Base-by-base conservation (phyloP, 768 basidiomycete species). In the Panus rudis region DNA sequence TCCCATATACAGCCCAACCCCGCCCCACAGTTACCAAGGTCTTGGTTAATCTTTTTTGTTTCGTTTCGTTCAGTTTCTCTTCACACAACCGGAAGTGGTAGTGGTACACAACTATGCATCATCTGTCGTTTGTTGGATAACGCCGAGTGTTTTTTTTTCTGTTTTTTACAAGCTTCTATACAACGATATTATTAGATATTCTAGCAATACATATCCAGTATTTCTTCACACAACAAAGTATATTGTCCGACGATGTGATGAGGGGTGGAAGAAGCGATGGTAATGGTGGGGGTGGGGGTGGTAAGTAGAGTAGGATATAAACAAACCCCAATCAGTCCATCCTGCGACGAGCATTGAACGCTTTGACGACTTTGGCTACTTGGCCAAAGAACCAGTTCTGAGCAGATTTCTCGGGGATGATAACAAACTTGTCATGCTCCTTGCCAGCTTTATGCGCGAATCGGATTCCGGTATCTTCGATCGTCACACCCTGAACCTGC, bases 381-480 rank as follows among this genome's bases (percentile, higher is more conserved):
- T 85, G 79, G 19, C 70, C 71, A 62, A 88, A 90, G 65, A 90
- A 88, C 87, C 87, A 90, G 6, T 70, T 68, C 63, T 84, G 83
- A 4, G 84, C 75, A 21, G 67, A 63, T 62, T 84, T 84, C 63
- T 89, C 85, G 3, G 81, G 75, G 54, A 89, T 82, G 57, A 79
- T 68, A 11, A 86, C 75, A 60, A 87, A 89, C 54, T 75, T 82
- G 64, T 90, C 84, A 45, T 79, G 70, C 44, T 82, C 83, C 56
- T 70, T 77, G 45, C 87, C 87, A 2, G 71, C 66, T 55, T 86
- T 93, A 62, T 92, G 79, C 12, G 84, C 76, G 56, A 92, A 87
- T 14, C 86, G 77, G 56, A 99, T 89, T 1, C 93, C 93, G 13
- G 80, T 89, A 55, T 92, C 84, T 58, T 97, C 93, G 21, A 90